Conservation (phyloP, 73 alveolate species). For the Tetrahymena thermophila region DNA sequence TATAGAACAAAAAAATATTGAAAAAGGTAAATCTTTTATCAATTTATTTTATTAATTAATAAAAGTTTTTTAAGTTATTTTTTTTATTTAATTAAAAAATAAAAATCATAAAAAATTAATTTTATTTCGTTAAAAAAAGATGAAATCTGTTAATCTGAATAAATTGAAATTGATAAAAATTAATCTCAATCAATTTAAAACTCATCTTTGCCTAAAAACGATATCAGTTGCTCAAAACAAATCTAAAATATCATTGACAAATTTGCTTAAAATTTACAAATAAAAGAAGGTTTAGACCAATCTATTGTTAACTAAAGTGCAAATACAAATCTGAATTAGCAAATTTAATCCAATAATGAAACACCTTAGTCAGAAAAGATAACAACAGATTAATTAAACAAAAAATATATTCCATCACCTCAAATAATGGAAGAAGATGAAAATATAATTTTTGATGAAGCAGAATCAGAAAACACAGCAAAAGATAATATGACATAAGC, state of each 20-base stretch:
- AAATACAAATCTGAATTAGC: background rate
- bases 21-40: background rate
- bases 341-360: background rate
- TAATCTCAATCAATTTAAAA: too few relatives aligned
- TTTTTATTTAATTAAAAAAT: too few relatives aligned
- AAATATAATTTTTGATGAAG: background rate
- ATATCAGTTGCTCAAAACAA: background rate
- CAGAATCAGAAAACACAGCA: background rate
- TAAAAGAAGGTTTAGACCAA: background rate
- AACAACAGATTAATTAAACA: background rate
- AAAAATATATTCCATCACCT: background rate
- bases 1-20: background rate
- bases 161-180: too few relatives aligned
- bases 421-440: background rate
- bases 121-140: too few relatives aligned
- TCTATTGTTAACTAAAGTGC: background rate
- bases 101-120: too few relatives aligned
- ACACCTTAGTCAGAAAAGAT: background rate
- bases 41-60: too few relatives aligned
- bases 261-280: background rate
- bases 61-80: too few relatives aligned
- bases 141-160: too few relatives aligned
- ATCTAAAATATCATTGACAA: background rate
- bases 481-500: background rate
- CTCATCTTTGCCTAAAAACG: background rate